Evolutionary conservation across 1,284 basidiomycete species (phyloP).

Genomic region (Psilocybe mexicana): DNA sequence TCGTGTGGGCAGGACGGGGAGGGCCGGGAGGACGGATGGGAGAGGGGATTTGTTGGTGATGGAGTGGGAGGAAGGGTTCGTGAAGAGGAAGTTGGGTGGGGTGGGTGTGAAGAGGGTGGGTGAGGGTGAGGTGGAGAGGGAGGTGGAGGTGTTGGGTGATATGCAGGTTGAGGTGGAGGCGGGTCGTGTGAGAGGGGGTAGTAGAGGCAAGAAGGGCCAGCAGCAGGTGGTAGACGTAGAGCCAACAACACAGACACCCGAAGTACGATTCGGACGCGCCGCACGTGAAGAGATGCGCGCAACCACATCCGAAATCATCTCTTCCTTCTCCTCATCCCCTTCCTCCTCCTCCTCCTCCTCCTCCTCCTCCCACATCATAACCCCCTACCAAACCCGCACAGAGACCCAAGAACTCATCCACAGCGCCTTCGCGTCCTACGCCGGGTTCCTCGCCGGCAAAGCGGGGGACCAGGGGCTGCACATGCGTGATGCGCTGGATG

Average conservation of each 20-base stretch:
- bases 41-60: constrained; percentile 88
- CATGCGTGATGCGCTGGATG: background rate
- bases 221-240: too few species aligned
- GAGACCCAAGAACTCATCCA: background rate
- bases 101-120: constrained; percentile 62
- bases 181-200: background rate
- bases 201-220: too few species aligned
- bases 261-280: too few species aligned
- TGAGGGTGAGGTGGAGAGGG: background rate
- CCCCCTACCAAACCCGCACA: background rate
- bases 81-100: constrained; percentile 63
- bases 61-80: constrained; percentile 81
- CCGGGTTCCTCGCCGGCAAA: constrained; percentile 10
- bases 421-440: background rate
- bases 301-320: too few species aligned
- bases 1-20: constrained; percentile 90
- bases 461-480: background rate
- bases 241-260: too few species aligned
- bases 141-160: background rate
- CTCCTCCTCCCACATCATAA: background rate
- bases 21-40: constrained; percentile 66
- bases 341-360: background rate
- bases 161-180: background rate
- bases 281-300: too few species aligned
- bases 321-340: too few species aligned